Conservation (phyloP, 805 yeast genomes). For the Candida qinlingensis region DNA sequence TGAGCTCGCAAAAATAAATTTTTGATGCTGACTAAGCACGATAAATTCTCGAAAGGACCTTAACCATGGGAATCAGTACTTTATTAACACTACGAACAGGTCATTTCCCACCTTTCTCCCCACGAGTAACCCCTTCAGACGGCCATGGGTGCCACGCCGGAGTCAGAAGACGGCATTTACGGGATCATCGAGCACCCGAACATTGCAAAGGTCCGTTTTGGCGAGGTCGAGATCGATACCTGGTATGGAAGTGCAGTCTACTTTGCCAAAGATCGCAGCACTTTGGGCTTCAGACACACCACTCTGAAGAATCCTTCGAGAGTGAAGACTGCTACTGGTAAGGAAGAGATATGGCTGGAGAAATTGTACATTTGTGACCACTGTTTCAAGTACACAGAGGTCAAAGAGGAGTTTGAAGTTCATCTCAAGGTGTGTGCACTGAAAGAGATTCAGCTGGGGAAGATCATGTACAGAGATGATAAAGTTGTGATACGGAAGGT, state of each 20-base stretch:
- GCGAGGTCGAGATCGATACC: conserved; percentile 62
- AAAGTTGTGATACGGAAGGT: conserved; percentile 56
- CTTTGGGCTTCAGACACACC: conserved; percentile 38
- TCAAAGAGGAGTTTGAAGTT: conserved; percentile 33
- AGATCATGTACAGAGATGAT: conserved; percentile 58
- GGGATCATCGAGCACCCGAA: conserved; percentile 62
- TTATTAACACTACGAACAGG: too few species aligned
- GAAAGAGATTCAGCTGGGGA: conserved; percentile 52
- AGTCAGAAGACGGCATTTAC: conserved; percentile 41
- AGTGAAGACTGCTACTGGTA: conserved; percentile 5
- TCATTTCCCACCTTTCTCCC: neutral
- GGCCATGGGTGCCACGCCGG: conserved; percentile 17
- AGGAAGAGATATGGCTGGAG: conserved; percentile 46
- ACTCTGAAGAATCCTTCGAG: conserved; percentile 12
- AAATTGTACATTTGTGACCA: conserved; percentile 66
- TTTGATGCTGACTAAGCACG: neutral
- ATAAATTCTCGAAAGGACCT: too few species aligned
- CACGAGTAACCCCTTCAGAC: neutral
- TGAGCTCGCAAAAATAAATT: conserved; percentile 9
- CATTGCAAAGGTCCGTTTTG: conserved; percentile 61
- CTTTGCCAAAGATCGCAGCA: conserved; percentile 44
- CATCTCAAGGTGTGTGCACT: conserved; percentile 48
- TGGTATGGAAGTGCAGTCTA: conserved; percentile 90
- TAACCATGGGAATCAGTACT: too few species aligned
- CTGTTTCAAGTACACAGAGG: conserved; percentile 78